These are phyloP conservation scores for Gentiana dahurica DNA, from an alignment of 257 asterid genomes.

Conservation along the genomic window DNA sequence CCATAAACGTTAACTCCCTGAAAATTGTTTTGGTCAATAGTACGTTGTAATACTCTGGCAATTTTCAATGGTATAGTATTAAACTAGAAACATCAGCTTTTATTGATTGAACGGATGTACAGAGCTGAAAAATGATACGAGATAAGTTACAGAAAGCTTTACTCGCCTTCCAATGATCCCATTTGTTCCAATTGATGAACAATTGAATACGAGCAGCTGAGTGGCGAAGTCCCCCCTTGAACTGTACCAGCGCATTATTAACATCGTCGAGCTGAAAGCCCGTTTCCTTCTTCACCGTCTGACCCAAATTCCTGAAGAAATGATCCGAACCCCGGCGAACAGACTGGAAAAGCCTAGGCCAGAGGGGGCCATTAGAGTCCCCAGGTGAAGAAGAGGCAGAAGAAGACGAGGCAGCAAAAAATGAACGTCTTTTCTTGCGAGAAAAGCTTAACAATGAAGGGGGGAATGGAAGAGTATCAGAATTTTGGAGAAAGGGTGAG, in stretches of 20 bases:
- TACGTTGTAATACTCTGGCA: too few species aligned
- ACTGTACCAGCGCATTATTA: constrained; percentile 23
- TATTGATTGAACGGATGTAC: too few species aligned
- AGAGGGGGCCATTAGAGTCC: constrained; percentile 49
- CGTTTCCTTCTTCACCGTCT: constrained; percentile 61
- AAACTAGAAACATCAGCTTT: too few species aligned
- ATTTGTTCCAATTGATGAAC: constrained; percentile 67
- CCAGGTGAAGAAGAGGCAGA: constrained; percentile 14
- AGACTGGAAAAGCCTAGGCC: constrained; percentile 57
- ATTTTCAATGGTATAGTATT: too few species aligned
- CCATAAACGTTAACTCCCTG: too few species aligned
- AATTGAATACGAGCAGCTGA: constrained; percentile 48
- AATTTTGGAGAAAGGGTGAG: too few species aligned
- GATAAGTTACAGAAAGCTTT: constrained; percentile 1
- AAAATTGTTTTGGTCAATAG: too few species aligned
- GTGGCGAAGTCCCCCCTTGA: constrained; percentile 26
- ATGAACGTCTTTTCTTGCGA: constrained; percentile 35
- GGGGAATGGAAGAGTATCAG: too few species aligned
- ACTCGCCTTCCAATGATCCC: constrained; percentile 90
- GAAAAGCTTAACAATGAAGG: constrained; percentile 6
- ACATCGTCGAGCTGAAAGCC: constrained; percentile 46
- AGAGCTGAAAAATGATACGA: neutral
- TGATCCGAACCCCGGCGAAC: constrained; percentile 51
- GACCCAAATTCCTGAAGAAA: constrained; percentile 53
- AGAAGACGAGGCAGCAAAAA: constrained; percentile 52